Evolutionary conservation across 1,284 basidiomycete genomes (phyloP).

Genomic region (Rhodotorula sp.): DNA sequence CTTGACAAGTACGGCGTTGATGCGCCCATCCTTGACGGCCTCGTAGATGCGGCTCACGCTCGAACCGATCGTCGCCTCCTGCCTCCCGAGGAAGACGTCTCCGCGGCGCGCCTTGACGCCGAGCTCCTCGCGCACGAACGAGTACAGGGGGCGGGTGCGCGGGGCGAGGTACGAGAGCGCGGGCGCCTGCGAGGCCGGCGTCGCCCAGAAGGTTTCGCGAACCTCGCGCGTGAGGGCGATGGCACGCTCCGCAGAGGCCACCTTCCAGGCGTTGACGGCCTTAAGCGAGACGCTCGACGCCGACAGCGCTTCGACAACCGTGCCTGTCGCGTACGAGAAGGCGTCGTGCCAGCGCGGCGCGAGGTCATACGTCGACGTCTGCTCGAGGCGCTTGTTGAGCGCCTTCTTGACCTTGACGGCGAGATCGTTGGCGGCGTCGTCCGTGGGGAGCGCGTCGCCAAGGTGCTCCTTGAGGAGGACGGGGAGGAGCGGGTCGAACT

Average conservation of each 20-base stretch:
- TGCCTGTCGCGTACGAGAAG: constrained; percentile 26
- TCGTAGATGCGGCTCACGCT: constrained; percentile 38
- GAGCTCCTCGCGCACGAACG: constrained; percentile 66
- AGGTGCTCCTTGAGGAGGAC: constrained; percentile 59
- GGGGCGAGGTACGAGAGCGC: constrained; percentile 63
- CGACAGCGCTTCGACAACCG: constrained; percentile 60
- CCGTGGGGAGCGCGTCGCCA: constrained; percentile 51
- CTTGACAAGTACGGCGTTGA: constrained; percentile 34
- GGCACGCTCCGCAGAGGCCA: constrained; percentile 57
- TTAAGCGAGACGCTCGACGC: constrained; percentile 54
- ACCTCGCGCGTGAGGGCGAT: constrained; percentile 58
- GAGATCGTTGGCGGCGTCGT: constrained; percentile 41
- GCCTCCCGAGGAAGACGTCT: constrained; percentile 38
- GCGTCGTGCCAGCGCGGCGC: constrained; percentile 43
- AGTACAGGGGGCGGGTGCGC: constrained; percentile 64
- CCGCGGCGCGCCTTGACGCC: constrained; percentile 64
- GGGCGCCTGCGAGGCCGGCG: constrained; percentile 58
- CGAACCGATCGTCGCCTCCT: constrained; percentile 34
- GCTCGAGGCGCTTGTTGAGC: constrained; percentile 48
- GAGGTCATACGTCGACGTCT: constrained; percentile 61
- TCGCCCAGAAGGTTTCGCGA: constrained; percentile 62
- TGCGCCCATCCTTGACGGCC: constrained; percentile 30
- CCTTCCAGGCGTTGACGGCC: constrained; percentile 60
- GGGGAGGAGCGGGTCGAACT: constrained; percentile 57
- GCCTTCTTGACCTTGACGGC: constrained; percentile 41